A percentile compares a stretch with the other conserved stretches of the same genome.
phyloP scores from a whole-genome alignment of 1,284 basidiomycete genomes.

The Ustilago sp. region DNA sequence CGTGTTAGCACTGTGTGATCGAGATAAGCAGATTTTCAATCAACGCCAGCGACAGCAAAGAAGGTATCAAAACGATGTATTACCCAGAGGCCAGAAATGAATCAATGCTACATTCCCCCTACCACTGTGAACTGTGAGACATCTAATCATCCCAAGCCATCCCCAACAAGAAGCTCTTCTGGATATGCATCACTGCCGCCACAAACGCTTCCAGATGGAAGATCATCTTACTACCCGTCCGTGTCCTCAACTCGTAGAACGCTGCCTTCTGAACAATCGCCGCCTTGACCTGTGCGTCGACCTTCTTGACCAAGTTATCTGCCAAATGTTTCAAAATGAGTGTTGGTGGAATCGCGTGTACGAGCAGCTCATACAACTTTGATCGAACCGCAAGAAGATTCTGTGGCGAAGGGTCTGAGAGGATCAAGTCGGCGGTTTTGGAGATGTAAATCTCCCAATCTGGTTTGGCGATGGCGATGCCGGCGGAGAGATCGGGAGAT shows the following conservation, averaged over 20 bases:
- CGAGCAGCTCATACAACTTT: conserved; percentile 94
- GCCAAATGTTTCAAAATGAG: conserved; percentile 72
- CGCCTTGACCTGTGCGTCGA: conserved; percentile 75
- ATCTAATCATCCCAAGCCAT: conserved; percentile 53
- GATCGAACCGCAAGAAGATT: conserved; percentile 89
- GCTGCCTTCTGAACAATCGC: conserved; percentile 75
- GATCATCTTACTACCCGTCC: conserved; percentile 65
- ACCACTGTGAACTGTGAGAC: not conserved
- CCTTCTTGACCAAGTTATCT: conserved; percentile 83
- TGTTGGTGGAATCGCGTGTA: conserved; percentile 97
- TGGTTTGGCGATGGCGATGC: conserved; percentile 83
- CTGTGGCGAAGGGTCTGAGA: conserved; percentile 91
- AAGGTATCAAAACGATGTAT: not conserved
- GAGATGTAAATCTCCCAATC: conserved; percentile 99
- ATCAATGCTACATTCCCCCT: not conserved
- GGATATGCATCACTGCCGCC: conserved; percentile 67
- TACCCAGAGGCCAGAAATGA: not conserved
- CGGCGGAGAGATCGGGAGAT: conserved; percentile 72
- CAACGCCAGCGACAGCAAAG: not conserved
- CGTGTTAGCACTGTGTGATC: no score
- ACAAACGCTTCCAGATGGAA: conserved; percentile 69
- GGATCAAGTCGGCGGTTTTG: conserved; percentile 91
- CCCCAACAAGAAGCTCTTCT: conserved; percentile 61
- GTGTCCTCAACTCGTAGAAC: conserved; percentile 75
- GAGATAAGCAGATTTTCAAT: no score